Percentiles rank a stretch among this genome's conserved stretches.
Evolutionary conservation across 371 early-diverging fungal species (phyloP).

Genomic region (Funneliformis caledonium): DNA sequence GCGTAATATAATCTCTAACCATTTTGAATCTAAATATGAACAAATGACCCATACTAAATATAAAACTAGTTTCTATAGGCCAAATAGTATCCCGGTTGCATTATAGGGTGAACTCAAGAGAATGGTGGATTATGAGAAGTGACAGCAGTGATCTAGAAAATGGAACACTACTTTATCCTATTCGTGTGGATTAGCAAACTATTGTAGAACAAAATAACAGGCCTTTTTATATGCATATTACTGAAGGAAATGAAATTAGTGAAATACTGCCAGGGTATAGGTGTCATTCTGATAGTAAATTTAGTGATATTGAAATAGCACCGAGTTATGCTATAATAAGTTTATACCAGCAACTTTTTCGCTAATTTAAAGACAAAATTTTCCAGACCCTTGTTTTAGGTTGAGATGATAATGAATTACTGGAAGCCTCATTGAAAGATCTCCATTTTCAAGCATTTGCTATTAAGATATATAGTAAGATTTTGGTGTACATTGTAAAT

Average conservation of each 20-base stretch:
- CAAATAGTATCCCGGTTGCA: background rate
- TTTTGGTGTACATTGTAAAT: too few relatives aligned
- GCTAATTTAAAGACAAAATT: slow-evolving; percentile 1
- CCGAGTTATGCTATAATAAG: background rate
- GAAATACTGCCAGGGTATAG: background rate
- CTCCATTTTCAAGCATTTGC: too few relatives aligned
- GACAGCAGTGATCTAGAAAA: background rate
- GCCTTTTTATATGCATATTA: background rate
- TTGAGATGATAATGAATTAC: background rate
- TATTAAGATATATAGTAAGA: too few relatives aligned
- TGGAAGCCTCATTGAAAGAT: background rate
- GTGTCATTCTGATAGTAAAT: background rate
- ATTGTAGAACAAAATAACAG: background rate
- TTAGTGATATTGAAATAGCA: background rate
- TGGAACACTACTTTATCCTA: background rate
- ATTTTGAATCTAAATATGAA: too few relatives aligned
- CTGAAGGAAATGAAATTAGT: background rate
- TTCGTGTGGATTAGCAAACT: background rate
- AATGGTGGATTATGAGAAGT: background rate
- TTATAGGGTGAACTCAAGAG: background rate
- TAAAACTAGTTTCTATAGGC: slow-evolving; percentile 13
- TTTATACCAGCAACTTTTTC: background rate
- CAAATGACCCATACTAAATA: background rate
- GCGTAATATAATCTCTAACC: background rate
- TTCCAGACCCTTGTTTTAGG: background rate